phyloP scores from a whole-genome alignment of 768 basidiomycete genomes.

The Nevesoporus exiguus region DNA sequence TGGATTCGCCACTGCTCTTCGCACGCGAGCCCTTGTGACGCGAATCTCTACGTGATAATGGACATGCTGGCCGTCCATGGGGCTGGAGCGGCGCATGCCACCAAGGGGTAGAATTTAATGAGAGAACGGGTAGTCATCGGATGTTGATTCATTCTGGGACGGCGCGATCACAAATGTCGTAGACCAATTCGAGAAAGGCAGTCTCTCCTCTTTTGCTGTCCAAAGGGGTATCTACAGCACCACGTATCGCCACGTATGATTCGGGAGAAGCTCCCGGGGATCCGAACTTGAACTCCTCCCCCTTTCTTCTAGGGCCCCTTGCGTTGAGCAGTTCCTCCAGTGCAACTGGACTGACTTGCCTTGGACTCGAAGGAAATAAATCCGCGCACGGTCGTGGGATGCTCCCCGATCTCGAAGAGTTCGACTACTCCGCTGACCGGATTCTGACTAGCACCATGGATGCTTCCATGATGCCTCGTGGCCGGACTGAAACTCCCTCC shows the following conservation, averaged over 20 bases:
- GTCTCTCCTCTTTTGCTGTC: neutral
- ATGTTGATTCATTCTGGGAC: neutral
- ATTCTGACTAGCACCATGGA: slow-evolving; percentile 43
- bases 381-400: slow-evolving; percentile 49
- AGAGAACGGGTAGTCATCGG: neutral
- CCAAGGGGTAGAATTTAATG: neutral
- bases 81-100: slow-evolving; percentile 1
- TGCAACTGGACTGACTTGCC: neutral
- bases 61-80: neutral
- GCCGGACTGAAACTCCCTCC: slow-evolving; percentile 44
- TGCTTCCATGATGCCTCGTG: slow-evolving; percentile 57
- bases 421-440: slow-evolving; percentile 45
- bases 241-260: neutral
- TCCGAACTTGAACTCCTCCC: neutral
- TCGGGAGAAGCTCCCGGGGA: neutral
- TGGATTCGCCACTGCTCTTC: slow-evolving; percentile 9
- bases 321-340: neutral
- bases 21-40: neutral
- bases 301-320: neutral
- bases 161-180: neutral
- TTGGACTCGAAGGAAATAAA: slow-evolving; percentile 55
- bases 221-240: neutral
- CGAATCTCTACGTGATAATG: slow-evolving; percentile 6
- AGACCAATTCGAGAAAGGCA: slow-evolving; percentile 6
- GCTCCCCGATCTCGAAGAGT: slow-evolving; percentile 41